A percentile compares a stretch with the other conserved stretches of the same genome.
Evolutionary conservation across 768 basidiomycete genomes (phyloP).

Genomic region (Tulasnella sp.): DNA sequence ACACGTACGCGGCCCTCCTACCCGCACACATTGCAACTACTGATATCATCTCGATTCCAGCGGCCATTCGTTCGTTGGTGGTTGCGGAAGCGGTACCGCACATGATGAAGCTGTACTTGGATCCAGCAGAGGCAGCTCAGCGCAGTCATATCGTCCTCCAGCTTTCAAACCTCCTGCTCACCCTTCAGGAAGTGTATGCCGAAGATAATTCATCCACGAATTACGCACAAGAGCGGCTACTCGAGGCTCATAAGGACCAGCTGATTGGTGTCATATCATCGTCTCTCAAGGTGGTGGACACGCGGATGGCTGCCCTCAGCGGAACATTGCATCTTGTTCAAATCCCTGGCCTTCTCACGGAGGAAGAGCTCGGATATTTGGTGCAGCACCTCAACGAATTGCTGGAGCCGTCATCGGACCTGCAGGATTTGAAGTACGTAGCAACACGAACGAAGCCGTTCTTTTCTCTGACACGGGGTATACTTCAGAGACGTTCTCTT

Average conservation of each 20-base stretch:
- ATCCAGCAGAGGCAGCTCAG: constrained; percentile 67
- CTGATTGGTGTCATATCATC: constrained; percentile 66
- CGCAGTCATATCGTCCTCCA: constrained; percentile 68
- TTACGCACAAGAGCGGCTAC: constrained; percentile 44
- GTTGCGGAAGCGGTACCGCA: constrained; percentile 72
- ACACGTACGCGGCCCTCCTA: constrained; percentile 60
- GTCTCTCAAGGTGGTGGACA: constrained; percentile 57
- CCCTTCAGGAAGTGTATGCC: constrained; percentile 58
- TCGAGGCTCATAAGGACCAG: constrained; percentile 73
- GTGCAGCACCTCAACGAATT: constrained; percentile 77
- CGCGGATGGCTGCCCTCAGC: constrained; percentile 63
- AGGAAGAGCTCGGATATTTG: constrained; percentile 77
- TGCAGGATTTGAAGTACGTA: constrained; percentile 60
- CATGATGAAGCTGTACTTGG: constrained; percentile 73
- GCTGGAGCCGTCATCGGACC: constrained; percentile 56
- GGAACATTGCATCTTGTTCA: constrained; percentile 69
- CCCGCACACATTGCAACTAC: constrained; percentile 22
- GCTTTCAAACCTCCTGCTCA: constrained; percentile 49
- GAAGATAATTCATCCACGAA: constrained; percentile 37
- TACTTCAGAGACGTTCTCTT: constrained; percentile 59
- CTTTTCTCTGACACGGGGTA: neutral
- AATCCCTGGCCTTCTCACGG: constrained; percentile 62
- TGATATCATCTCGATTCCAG: constrained; percentile 46
- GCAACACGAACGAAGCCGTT: neutral
- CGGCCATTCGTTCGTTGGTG: constrained; percentile 67